phyloP scores from a whole-genome alignment of 345 rosid genomes.

The Ailanthus altissimus region DNA sequence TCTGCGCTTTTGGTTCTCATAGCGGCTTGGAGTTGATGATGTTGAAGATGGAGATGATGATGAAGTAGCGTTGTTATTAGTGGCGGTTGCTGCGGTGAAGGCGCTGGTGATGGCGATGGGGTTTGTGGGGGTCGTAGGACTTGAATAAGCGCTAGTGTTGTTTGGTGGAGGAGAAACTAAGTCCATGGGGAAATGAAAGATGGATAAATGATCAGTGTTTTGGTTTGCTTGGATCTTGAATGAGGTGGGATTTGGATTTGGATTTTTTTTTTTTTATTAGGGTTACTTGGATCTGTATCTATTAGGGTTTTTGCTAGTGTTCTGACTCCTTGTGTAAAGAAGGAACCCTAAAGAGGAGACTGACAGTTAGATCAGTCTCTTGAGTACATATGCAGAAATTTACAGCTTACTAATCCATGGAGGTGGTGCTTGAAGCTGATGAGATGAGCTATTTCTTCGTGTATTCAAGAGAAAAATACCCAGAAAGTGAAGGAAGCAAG shows the following conservation, averaged over 20 bases:
- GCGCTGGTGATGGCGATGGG: constrained; percentile 19
- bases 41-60: constrained; percentile 40
- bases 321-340: background rate
- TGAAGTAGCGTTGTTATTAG: background rate
- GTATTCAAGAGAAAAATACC: background rate
- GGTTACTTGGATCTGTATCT: background rate
- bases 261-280: background rate
- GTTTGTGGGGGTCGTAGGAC: background rate
- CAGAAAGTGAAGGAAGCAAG: background rate
- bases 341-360: constrained; percentile 11
- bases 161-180: constrained; percentile 35
- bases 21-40: constrained; percentile 60
- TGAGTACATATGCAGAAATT: background rate
- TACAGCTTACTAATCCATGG: background rate
- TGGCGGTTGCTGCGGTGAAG: constrained; percentile 21
- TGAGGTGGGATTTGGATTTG: background rate
- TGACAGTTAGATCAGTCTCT: constrained; percentile 9
- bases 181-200: constrained; percentile 34
- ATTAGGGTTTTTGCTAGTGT: background rate
- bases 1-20: constrained; percentile 82
- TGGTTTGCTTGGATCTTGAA: background rate
- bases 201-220: background rate
- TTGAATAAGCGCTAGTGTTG: background rate
- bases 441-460: constrained; percentile 1
- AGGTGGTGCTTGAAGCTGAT: background rate